Conservation (phyloP, 371 early-diverging fungal species). For the Apophysomyces sp. region DNA sequence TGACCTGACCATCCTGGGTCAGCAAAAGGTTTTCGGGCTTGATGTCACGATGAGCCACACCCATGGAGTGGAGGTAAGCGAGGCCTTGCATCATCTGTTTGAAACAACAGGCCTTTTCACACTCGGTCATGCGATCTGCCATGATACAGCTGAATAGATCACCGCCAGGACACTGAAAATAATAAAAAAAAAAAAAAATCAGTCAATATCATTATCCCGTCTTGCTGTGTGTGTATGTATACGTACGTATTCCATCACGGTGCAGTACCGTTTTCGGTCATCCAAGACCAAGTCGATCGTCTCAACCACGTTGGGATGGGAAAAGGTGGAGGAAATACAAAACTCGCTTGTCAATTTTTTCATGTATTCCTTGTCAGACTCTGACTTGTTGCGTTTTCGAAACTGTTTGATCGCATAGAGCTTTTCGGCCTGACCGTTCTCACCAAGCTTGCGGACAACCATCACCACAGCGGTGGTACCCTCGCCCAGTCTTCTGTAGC, state of each 20-base stretch:
- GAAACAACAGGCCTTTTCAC: slow-evolving; percentile 87
- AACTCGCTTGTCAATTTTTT: slow-evolving; percentile 90
- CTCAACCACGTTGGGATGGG: slow-evolving; percentile 83
- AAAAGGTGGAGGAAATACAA: slow-evolving; percentile 85
- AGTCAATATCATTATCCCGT: too few relatives aligned
- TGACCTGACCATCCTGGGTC: slow-evolving; percentile 76
- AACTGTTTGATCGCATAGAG: slow-evolving; percentile 92
- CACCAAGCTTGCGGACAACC: slow-evolving; percentile 70
- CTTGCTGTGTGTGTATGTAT: background rate
- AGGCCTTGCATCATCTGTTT: slow-evolving; percentile 92
- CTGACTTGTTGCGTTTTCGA: slow-evolving; percentile 79
- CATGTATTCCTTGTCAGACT: slow-evolving; percentile 87
- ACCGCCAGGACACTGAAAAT: slow-evolving; percentile 77
- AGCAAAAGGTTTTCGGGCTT: slow-evolving; percentile 93
- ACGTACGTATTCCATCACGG: slow-evolving; percentile 88
- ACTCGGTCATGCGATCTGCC: slow-evolving; percentile 67
- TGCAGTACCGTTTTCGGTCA: slow-evolving; percentile 88
- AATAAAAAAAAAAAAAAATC: slow-evolving; percentile 11
- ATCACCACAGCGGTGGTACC: slow-evolving; percentile 93
- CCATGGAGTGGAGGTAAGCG: slow-evolving; percentile 87
- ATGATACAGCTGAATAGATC: slow-evolving; percentile 79
- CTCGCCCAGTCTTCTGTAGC: slow-evolving; percentile 78
- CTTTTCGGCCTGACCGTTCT: slow-evolving; percentile 53
- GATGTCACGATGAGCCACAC: slow-evolving; percentile 92
- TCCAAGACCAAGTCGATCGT: slow-evolving; percentile 93